These are phyloP conservation scores for Symbiodinium pilosum DNA, from an alignment of 73 alveolate genomes.

Conservation along the genomic window DNA sequence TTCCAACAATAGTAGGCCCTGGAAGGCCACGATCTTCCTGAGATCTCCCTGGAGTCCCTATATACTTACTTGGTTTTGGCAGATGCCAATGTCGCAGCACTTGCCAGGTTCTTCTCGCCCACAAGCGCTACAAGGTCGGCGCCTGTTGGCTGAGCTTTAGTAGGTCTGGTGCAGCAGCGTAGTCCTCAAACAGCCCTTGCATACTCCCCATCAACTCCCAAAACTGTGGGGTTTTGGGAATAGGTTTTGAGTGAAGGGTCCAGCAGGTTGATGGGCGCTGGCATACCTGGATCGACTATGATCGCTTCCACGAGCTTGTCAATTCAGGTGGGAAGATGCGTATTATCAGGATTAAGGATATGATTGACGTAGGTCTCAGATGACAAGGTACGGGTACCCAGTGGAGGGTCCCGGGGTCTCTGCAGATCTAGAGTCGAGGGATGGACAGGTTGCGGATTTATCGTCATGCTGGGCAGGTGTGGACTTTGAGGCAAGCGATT, in stretches of 20 bases:
- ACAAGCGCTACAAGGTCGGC: conserved; percentile 84
- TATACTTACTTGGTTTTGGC: too few species aligned
- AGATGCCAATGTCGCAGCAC: too few species aligned
- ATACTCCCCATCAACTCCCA: too few species aligned
- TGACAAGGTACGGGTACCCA: too few species aligned
- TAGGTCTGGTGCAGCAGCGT: background rate
- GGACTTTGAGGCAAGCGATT: conserved; percentile 67
- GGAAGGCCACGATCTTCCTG: background rate
- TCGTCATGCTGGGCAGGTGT: conserved; percentile 21
- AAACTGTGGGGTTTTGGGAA: too few species aligned
- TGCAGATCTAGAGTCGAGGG: too few species aligned
- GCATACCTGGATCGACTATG: conserved; percentile 94
- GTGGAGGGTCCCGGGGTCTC: too few species aligned
- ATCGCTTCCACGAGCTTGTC: conserved; percentile 92
- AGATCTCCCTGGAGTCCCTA: background rate
- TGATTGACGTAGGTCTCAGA: too few species aligned
- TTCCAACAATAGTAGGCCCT: too few species aligned
- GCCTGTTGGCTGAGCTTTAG: background rate
- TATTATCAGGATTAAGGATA: too few species aligned
- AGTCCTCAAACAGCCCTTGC: background rate
- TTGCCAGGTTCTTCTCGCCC: conserved; percentile 82
- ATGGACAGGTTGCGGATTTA: too few species aligned
- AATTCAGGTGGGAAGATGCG: background rate
- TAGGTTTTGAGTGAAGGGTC: background rate
- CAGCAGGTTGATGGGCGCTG: conserved; percentile 73